These are phyloP conservation scores for Exserohilum rostratum DNA, from an alignment of 2,329 filamentous ascomycete genomes.

Conservation along the genomic window DNA sequence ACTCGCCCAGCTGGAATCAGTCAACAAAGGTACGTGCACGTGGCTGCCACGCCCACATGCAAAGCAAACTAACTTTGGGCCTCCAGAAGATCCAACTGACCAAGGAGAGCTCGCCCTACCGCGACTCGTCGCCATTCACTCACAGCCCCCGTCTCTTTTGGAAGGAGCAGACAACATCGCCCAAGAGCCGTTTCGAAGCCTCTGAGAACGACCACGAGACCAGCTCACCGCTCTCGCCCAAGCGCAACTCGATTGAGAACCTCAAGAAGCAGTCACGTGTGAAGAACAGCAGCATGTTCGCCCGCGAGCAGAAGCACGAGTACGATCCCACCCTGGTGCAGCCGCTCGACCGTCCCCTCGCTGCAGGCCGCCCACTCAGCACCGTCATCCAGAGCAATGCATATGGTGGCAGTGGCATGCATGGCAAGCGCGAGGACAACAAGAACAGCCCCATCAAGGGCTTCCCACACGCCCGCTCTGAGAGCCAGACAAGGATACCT, in stretches of 20 bases:
- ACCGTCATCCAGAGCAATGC: conserved; percentile 72
- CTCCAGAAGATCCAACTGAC: conserved; percentile 69
- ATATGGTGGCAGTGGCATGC: conserved; percentile 65
- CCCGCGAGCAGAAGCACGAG: conserved; percentile 87
- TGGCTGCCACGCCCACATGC: conserved; percentile 15
- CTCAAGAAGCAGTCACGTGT: conserved; percentile 93
- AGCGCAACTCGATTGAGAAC: conserved; percentile 90
- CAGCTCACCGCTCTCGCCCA: conserved; percentile 70
- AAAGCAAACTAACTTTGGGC: conserved; percentile 28
- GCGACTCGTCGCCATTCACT: conserved; percentile 74
- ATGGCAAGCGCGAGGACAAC: conserved; percentile 49
- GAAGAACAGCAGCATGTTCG: conserved; percentile 97
- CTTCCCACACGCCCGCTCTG: conserved; percentile 53
- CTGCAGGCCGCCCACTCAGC: conserved; percentile 64
- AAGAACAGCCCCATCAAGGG: conserved; percentile 31
- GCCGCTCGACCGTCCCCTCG: conserved; percentile 80
- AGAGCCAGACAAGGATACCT: conserved; percentile 68
- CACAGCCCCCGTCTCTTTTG: conserved; percentile 88
- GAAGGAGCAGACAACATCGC: conserved; percentile 74
- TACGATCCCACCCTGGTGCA: conserved; percentile 84
- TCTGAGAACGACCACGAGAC: conserved; percentile 70
- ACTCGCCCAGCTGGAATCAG: conserved; percentile 91
- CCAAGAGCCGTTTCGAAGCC: conserved; percentile 61
- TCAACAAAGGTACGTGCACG: conserved; percentile 64
- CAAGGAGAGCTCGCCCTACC: conserved; percentile 79